Evolutionary conservation across 192 early-diverging fungal species (phyloP), one percentile per base, ranked within the genome.

Genomic region (Phlyctochytrium planicorne): DNA sequence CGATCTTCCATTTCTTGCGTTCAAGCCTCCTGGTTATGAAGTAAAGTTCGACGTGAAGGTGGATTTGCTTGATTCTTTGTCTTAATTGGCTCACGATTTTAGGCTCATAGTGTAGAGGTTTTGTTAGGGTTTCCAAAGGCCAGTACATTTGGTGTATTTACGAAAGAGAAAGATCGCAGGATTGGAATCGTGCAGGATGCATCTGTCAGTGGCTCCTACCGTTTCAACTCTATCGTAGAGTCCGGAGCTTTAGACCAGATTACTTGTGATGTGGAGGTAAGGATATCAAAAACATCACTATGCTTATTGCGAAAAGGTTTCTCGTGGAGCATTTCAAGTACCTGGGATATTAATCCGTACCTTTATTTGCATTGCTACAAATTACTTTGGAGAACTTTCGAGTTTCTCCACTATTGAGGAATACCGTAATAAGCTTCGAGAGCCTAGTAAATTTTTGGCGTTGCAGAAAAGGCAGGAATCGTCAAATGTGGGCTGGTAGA

Each of bases 291-390:
- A 20, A 25, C 53, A 20, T 59, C 20, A 56, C 34, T 23, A 59
- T 23, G 20, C 40, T 69, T 56, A 29, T 36, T 35, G 12, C n/a
- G 62, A 0, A 27, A 55, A 89, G 87, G 76, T 79, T 1, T 75
- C 82, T 34, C 74, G 82, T 16, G 84, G 82, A 0, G 78, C 72
- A 33, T 61, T 87, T n/a, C 90, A 85, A 56, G 32, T 89, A 2
- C 89, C 86, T 70, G 91, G 90, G 4, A 84, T 85, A 52, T 66
- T 90, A 24, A 78, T 91, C 12, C 80, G 85, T 20, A 86, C 88
- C 52, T 66, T 91, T 4, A 72, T 93, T 17, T 84, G 86, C 27
- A 59, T 93, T 14, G 84, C 83, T 53, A 84, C 87, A 34, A 93
- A 93, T 52, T 93, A 92, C 67, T 74, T 88, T 37, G 90, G 90